These are phyloP conservation scores for Santalum album DNA, from an alignment of 164 flowering plant genomes.

Conservation along the genomic window DNA sequence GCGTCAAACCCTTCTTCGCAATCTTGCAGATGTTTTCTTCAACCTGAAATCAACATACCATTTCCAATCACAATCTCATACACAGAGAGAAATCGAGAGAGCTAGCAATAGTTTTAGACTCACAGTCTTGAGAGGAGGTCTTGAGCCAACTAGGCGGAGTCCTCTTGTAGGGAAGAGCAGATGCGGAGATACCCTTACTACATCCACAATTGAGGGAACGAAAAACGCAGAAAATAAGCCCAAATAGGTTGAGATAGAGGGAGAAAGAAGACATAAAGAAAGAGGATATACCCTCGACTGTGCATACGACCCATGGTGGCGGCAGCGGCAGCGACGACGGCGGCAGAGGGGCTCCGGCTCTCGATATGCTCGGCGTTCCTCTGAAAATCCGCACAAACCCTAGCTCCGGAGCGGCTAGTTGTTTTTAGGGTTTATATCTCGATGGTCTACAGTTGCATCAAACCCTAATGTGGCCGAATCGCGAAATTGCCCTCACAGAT, in stretches of 20 bases:
- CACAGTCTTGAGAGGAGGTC: conserved; percentile 32
- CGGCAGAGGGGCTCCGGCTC: background rate
- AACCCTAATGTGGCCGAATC: too few species aligned
- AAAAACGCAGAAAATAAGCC: background rate
- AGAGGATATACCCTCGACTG: conserved; percentile 30
- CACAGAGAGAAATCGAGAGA: background rate
- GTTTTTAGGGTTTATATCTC: background rate
- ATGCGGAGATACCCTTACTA: conserved; percentile 85
- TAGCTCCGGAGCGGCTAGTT: background rate
- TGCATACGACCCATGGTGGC: conserved; percentile 45
- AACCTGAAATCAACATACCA: conserved; percentile 34
- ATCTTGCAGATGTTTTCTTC: conserved; percentile 87
- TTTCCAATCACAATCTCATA: background rate
- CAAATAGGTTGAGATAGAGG: background rate
- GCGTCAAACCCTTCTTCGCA: conserved; percentile 88
- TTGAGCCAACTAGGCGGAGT: conserved; percentile 62
- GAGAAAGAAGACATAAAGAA: background rate
- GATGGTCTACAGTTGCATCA: too few species aligned
- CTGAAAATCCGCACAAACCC: background rate
- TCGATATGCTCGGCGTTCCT: background rate
- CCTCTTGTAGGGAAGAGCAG: conserved; percentile 81
- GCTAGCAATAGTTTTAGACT: background rate
- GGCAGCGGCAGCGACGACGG: conserved; percentile 12
- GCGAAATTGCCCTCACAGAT: too few species aligned
- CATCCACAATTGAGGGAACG: conserved; percentile 5